Percentiles rank a stretch among this genome's conserved stretches.
Conservation (phyloP, 306 rosid genomes). For the Ziziphus jujuba region DNA sequence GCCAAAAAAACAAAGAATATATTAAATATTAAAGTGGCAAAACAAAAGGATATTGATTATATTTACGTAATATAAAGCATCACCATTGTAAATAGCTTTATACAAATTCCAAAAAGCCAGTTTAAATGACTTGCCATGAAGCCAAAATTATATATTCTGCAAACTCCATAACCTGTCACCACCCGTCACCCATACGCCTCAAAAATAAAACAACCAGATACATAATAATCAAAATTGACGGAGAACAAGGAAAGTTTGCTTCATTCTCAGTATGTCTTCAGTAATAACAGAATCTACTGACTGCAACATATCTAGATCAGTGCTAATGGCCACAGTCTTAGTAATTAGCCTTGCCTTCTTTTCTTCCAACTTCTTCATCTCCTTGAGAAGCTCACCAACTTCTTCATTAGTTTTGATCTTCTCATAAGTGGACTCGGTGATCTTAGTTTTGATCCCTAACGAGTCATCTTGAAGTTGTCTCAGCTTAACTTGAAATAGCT, state of each 20-base stretch:
- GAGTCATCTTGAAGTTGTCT: conserved; percentile 1
- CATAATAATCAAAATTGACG: background rate
- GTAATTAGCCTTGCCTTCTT: background rate
- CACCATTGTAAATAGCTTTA: too few relatives aligned
- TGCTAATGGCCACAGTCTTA: background rate
- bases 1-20: too few relatives aligned
- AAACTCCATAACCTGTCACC: background rate
- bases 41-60: too few relatives aligned
- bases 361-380: conserved; percentile 19
- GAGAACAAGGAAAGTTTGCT: background rate
- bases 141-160: too few relatives aligned
- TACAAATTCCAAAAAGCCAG: too few relatives aligned
- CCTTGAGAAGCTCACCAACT: conserved; percentile 1
- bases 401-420: background rate
- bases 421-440: background rate
- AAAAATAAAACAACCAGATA: too few relatives aligned
- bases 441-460: conserved; percentile 1
- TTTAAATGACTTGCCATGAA: too few relatives aligned
- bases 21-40: too few relatives aligned
- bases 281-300: conserved; percentile 4
- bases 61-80: too few relatives aligned
- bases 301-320: conserved; percentile 1
- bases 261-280: conserved; percentile 6
- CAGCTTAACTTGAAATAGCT: background rate
- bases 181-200: background rate